These are phyloP conservation scores for Xylariaceae sp. DNA, from an alignment of 2,329 filamentous ascomycete genomes.

Conservation along the genomic window DNA sequence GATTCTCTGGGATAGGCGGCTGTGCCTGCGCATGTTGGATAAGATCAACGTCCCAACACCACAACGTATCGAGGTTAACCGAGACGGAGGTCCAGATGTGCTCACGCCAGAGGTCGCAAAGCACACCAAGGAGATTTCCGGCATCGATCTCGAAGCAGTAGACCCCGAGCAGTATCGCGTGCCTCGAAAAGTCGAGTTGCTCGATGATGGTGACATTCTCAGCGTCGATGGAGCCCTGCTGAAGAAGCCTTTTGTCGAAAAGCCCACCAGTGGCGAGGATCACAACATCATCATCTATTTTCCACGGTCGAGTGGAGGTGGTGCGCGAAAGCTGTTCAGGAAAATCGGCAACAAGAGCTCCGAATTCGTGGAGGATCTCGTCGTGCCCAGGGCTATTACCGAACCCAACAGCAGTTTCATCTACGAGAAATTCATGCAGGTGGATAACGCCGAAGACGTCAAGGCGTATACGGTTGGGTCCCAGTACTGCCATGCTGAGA, in stretches of 20 bases:
- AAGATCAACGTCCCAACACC: slow-evolving; percentile 87
- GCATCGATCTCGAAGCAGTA: slow-evolving; percentile 66
- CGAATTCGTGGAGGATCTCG: slow-evolving; percentile 77
- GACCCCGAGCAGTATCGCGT: slow-evolving; percentile 52
- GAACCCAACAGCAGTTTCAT: slow-evolving; percentile 82
- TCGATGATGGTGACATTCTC: slow-evolving; percentile 86
- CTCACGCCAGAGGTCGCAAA: slow-evolving; percentile 74
- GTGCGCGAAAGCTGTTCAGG: slow-evolving; percentile 85
- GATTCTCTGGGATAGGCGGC: slow-evolving; percentile 87
- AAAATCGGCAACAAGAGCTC: slow-evolving; percentile 99
- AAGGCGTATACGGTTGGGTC: slow-evolving; percentile 97
- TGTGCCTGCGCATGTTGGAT: slow-evolving; percentile 84
- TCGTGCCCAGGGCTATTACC: slow-evolving; percentile 71
- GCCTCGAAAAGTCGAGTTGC: slow-evolving; percentile 69
- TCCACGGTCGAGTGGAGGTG: slow-evolving; percentile 77
- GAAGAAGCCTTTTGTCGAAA: slow-evolving; percentile 94
- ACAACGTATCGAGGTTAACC: slow-evolving; percentile 79
- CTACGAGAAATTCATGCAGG: slow-evolving; percentile 94
- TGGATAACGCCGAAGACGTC: slow-evolving; percentile 96
- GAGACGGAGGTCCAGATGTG: slow-evolving; percentile 81
- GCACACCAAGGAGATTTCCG: slow-evolving; percentile 74
- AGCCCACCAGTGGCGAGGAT: slow-evolving; percentile 95
- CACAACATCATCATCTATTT: slow-evolving; percentile 99
- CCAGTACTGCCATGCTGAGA: slow-evolving; percentile 92
- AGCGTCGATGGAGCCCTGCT: slow-evolving; percentile 78